These are phyloP conservation scores for Exophiala dermatitidis DNA, from an alignment of 2,329 filamentous ascomycete species.

Conservation along the genomic window DNA sequence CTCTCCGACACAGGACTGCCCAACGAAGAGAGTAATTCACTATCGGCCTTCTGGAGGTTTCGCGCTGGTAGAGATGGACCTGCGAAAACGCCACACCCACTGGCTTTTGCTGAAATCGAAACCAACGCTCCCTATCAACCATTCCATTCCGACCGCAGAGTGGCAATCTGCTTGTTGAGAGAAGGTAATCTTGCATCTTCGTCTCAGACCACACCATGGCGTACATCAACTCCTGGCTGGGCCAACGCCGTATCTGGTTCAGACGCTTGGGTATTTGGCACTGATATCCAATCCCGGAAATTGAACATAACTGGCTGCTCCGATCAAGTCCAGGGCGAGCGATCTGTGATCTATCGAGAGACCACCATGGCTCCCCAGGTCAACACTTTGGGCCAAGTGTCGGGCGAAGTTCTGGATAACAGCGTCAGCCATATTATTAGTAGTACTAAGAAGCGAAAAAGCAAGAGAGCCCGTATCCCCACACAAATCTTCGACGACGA, in stretches of 20 bases:
- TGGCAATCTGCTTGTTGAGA: constrained; percentile 60
- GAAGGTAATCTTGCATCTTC: not conserved
- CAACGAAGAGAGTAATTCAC: constrained; percentile 1
- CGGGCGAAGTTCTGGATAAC: constrained; percentile 44
- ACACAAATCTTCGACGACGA: constrained; percentile 8
- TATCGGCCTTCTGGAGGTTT: constrained; percentile 37
- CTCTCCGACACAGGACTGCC: not conserved
- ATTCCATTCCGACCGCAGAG: constrained; percentile 83
- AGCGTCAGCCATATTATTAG: constrained; percentile 47
- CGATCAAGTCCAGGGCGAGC: constrained; percentile 2
- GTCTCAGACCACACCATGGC: not conserved
- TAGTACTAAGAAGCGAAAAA: constrained; percentile 66
- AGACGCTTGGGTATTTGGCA: constrained; percentile 49
- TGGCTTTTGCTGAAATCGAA: constrained; percentile 82
- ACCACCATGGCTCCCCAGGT: constrained; percentile 11
- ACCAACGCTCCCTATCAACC: constrained; percentile 93
- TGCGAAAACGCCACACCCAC: constrained; percentile 44
- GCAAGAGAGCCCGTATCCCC: constrained; percentile 26
- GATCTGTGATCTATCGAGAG: constrained; percentile 21
- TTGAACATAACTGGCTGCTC: not conserved
- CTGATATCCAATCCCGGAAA: constrained; percentile 37
- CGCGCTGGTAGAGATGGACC: constrained; percentile 38
- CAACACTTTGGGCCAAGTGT: not conserved
- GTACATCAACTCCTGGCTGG: constrained; percentile 1
- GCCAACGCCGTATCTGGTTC: constrained; percentile 12